Evolutionary conservation across 2,329 filamentous ascomycete species (phyloP).

Genomic region (Pseudodiploospora longispora): DNA sequence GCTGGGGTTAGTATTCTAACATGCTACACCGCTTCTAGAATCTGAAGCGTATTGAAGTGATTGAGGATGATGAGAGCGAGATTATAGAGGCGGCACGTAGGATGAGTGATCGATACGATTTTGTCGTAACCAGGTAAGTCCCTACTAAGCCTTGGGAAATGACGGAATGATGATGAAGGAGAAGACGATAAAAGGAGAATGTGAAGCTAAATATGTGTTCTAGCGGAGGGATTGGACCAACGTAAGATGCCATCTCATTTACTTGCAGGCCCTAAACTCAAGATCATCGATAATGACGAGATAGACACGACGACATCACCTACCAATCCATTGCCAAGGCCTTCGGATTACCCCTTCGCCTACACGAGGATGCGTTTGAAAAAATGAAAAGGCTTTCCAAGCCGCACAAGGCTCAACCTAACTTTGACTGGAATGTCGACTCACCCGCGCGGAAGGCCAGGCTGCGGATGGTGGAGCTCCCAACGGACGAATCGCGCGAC

Average conservation of each 20-base stretch:
- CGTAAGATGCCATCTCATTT: constrained; percentile 44
- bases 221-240: constrained; percentile 88
- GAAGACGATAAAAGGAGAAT: not conserved
- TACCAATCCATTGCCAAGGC: constrained; percentile 91
- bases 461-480: constrained; percentile 83
- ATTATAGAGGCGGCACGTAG: constrained; percentile 80
- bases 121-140: constrained; percentile 72
- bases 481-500: constrained; percentile 60
- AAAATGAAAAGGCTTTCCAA: constrained; percentile 79
- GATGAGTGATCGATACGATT: constrained; percentile 86
- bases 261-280: not conserved
- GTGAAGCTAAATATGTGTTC: not conserved
- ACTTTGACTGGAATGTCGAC: constrained; percentile 79
- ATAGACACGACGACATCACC: constrained; percentile 92
- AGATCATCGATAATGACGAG: constrained; percentile 8
- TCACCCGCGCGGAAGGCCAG: constrained; percentile 72
- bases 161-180: not conserved
- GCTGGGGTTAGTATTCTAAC: not conserved
- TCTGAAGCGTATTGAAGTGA: constrained; percentile 83
- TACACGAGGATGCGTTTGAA: constrained; percentile 68
- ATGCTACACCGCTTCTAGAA: constrained; percentile 31
- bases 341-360: constrained; percentile 65
- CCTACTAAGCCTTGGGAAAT: not conserved
- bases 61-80: constrained; percentile 83
- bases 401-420: constrained; percentile 61